Evolutionary conservation across 345 rosid species (phyloP).

Genomic region (Arabis hirsuta): DNA sequence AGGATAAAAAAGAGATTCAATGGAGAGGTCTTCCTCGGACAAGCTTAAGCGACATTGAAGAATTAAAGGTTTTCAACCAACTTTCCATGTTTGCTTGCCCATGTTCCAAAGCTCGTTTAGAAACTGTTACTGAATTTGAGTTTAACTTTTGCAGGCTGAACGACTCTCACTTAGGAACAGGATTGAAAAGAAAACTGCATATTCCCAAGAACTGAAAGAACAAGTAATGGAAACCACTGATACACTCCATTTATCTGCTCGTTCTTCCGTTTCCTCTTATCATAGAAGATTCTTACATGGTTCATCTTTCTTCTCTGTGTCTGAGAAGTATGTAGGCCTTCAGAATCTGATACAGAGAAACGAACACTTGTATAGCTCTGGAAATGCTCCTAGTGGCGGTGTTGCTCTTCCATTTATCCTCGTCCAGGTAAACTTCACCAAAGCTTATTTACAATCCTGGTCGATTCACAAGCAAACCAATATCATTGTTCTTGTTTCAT

Average conservation of each 20-base stretch:
- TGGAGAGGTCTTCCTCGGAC: slow-evolving; percentile 99
- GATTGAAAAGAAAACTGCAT: slow-evolving; percentile 89
- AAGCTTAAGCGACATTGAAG: slow-evolving; percentile 89
- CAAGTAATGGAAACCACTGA: slow-evolving; percentile 59
- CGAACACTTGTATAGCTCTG: slow-evolving; percentile 78
- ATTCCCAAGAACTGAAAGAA: slow-evolving; percentile 89
- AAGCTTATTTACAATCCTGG: not conserved
- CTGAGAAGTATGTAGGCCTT: slow-evolving; percentile 74
- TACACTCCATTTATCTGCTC: not conserved
- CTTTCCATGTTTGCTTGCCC: not conserved
- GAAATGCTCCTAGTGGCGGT: slow-evolving; percentile 80
- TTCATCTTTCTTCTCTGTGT: slow-evolving; percentile 33
- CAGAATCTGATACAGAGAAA: slow-evolving; percentile 86
- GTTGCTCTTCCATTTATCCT: slow-evolving; percentile 96
- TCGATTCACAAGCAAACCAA: slow-evolving; percentile 17
- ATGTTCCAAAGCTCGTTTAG: slow-evolving; percentile 30
- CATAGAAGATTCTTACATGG: slow-evolving; percentile 14
- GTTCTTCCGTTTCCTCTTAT: slow-evolving; percentile 12
- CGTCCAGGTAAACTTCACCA: slow-evolving; percentile 73
- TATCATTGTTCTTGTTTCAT: not conserved
- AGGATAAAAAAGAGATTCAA: slow-evolving; percentile 95
- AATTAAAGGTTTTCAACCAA: slow-evolving; percentile 72
- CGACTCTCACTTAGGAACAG: slow-evolving; percentile 72
- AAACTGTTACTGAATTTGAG: slow-evolving; percentile 13
- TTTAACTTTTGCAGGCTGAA: slow-evolving; percentile 57